Evolutionary conservation across 257 asterid genomes (phyloP), one percentile per base, ranked within the genome.

Genomic region (Buddleja alternifolia): DNA sequence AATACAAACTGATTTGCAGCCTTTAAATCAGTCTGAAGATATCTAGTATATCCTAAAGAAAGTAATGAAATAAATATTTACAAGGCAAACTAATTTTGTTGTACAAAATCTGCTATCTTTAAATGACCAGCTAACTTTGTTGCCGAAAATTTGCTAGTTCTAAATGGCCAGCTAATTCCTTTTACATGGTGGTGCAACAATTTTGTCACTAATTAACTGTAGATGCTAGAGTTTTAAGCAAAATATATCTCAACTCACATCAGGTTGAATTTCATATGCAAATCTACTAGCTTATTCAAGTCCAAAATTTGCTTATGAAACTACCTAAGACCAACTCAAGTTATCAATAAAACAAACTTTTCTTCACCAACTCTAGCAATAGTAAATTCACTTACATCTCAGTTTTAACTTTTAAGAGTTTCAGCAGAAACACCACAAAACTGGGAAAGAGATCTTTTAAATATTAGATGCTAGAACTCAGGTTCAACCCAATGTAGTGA

Each of bases 171-270:
- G n/a, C n/a, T n/a, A n/a, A n/a, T n/a, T n/a, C n/a, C n/a, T n/a
- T n/a, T n/a, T n/a, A n/a, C n/a, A n/a, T n/a, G n/a, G n/a, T n/a
- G n/a, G n/a, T 46, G 44, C 59, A 65, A 6, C 34, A 14, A 47
- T 29, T 48, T 15, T 21, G 14, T 16, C 75, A 58, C 47, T 53
- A 56, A 64, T 63, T 23, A 72, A 36, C 24, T 53, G 5, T 42
- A 53, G 75, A 10, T 52, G 67, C 55, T 14, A 14, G 40, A 60
- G 67, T 46, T 60, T 52, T 34, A 67, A 23, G 69, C 53, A 54
- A 51, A 21, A 44, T 34, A 45, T 20, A 20, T n/a, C 24, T 45
- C 66, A 68, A 20, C 24, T 42, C 12, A 39, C 63, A 66, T 39
- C 51, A 66, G 41, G 37, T 45, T 15, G 34, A 57, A 12, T 54